Conservation (phyloP, 1,284 basidiomycete species). For the Naganishia albida region DNA sequence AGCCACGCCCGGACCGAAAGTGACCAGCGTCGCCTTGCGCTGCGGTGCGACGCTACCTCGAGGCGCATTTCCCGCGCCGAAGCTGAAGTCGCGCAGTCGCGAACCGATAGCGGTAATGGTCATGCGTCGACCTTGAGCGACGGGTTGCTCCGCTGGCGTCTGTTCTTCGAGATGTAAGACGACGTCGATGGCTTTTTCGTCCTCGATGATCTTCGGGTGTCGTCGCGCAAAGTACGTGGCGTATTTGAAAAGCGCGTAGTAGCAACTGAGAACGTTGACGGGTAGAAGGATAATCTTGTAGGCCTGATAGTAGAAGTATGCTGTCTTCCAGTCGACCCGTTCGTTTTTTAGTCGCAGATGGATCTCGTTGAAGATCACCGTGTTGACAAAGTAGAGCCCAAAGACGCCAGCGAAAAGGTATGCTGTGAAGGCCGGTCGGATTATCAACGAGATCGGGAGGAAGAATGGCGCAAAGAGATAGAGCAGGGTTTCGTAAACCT, state of each 20-base stretch:
- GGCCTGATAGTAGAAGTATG: conserved; percentile 11
- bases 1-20: conserved; percentile 7
- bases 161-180: conserved; percentile 23
- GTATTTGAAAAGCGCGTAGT: conserved; percentile 19
- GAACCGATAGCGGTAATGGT: conserved; percentile 21
- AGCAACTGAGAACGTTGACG: conserved; percentile 23
- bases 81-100: not conserved
- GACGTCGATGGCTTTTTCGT: conserved; percentile 40
- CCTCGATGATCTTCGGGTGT: conserved; percentile 47
- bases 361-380: conserved; percentile 25
- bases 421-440: conserved; percentile 17
- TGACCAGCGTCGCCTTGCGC: conserved; percentile 14
- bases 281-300: conserved; percentile 20
- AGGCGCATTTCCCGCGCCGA: not conserved
- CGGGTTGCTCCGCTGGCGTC: not conserved
- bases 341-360: conserved; percentile 27
- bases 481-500: conserved; percentile 28
- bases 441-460: conserved; percentile 15
- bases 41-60: not conserved
- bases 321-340: conserved; percentile 12
- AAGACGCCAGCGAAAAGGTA: conserved; percentile 22
- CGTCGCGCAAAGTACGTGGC: conserved; percentile 37
- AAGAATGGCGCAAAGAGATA: conserved; percentile 24
- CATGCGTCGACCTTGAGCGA: conserved; percentile 9
- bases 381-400: conserved; percentile 25